phyloP scores from a whole-genome alignment of 2,329 filamentous ascomycete species.

The Neofusicoccum kwambonambiense region DNA sequence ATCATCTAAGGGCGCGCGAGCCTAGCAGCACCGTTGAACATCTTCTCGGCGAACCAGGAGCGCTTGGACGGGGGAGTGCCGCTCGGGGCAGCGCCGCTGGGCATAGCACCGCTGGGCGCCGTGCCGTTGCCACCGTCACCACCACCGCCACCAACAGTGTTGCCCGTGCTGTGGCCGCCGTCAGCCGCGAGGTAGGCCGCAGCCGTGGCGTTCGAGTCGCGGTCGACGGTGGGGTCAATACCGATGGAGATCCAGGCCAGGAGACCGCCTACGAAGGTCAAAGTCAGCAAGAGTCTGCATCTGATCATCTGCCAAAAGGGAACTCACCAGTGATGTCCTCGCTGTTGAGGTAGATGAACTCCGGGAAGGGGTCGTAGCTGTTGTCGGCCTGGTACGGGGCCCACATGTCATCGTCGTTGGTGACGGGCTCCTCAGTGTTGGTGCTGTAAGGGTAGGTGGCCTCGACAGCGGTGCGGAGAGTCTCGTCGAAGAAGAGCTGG shows the following conservation, averaged over 20 bases:
- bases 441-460: slow-evolving; percentile 43
- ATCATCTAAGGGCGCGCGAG: neutral
- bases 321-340: slow-evolving; percentile 11
- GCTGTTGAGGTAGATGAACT: slow-evolving; percentile 52
- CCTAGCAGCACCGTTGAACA: slow-evolving; percentile 10
- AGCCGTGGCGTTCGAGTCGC: neutral
- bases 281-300: neutral
- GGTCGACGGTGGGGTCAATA: slow-evolving; percentile 10
- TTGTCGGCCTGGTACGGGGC: slow-evolving; percentile 28
- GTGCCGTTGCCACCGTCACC: neutral
- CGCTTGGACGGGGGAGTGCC: slow-evolving; percentile 1
- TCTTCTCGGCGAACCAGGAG: slow-evolving; percentile 4
- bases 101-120: slow-evolving; percentile 1
- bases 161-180: slow-evolving; percentile 17
- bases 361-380: slow-evolving; percentile 51
- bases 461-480: slow-evolving; percentile 54
- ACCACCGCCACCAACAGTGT: slow-evolving; percentile 11
- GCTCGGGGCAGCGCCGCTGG: slow-evolving; percentile 3
- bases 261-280: slow-evolving; percentile 25
- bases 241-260: slow-evolving; percentile 31
- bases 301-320: slow-evolving; percentile 34
- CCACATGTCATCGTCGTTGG: slow-evolving; percentile 42
- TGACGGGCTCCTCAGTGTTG: slow-evolving; percentile 45
- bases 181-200: slow-evolving; percentile 16
- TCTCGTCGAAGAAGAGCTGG: slow-evolving; percentile 64